Percentiles rank a stretch among this genome's conserved stretches.
Evolutionary conservation across 768 basidiomycete species (phyloP).

Genomic region (Boletus edulis): DNA sequence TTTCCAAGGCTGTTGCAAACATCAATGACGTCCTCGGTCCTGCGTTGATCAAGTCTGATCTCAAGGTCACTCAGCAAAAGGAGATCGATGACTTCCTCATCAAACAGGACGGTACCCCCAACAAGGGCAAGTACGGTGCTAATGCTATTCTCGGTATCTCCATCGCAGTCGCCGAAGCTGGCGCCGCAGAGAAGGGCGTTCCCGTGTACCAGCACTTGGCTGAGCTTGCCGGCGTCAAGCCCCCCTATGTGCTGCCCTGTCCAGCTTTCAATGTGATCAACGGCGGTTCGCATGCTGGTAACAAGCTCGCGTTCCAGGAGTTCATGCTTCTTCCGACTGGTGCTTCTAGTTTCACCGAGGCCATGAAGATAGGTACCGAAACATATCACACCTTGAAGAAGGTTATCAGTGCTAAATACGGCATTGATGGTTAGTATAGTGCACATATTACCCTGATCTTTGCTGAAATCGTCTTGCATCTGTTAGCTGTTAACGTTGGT

Average conservation of each 20-base stretch:
- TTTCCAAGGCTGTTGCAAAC: conserved; percentile 89
- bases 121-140: conserved; percentile 99
- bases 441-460: background rate
- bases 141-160: conserved; percentile 99
- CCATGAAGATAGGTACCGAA: conserved; percentile 98
- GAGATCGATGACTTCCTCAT: conserved; percentile 97
- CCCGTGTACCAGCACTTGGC: conserved; percentile 97
- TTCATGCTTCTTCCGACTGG: conserved; percentile 99
- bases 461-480: conserved; percentile 6
- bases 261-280: conserved; percentile 99
- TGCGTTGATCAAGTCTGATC: conserved; percentile 76
- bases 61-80: conserved; percentile 88
- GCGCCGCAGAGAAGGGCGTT: conserved; percentile 90
- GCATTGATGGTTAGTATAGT: conserved; percentile 80
- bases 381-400: conserved; percentile 98
- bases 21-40: conserved; percentile 92
- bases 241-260: conserved; percentile 87
- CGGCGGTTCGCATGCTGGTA: conserved; percentile 98
- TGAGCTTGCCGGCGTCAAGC: conserved; percentile 91
- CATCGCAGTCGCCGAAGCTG: conserved; percentile 93
- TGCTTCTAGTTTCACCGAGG: conserved; percentile 88
- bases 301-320: conserved; percentile 99
- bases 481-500: conserved; percentile 93
- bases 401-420: conserved; percentile 98
- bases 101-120: conserved; percentile 94